Evolutionary conservation across 129 eudicot genomes (phyloP), one percentile per base, ranked within the genome.

Genomic region (Artemisia argyi): DNA sequence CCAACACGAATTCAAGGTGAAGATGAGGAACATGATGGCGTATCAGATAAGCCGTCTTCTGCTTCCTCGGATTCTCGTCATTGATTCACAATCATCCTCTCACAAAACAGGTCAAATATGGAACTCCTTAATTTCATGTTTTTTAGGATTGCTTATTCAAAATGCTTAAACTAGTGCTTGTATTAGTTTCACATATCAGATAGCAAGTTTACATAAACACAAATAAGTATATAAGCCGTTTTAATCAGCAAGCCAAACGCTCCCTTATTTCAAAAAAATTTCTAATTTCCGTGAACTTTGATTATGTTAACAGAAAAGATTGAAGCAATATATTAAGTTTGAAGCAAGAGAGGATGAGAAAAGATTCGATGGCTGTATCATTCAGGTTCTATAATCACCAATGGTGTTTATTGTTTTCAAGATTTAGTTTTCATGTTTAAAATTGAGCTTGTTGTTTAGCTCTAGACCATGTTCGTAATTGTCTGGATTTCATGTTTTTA

Each of bases 61-160:
- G 96, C 90, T 65, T 90, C 99, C 93, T 95, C 99, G 11, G 96
- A 89, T 76, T 95, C 99, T 68, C 97, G 83, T 90, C 97, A 91
- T 82, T 95, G 91, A 90, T 53, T 64, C 39, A 32, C 57, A 68
- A 68, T 79, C 54, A n/a, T 47, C 79, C 61, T 73, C 82, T 60
- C 20, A 46, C 60, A 65, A 32, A 53, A 24, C 69, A 86, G 96
- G 97, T 83, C 57, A 51, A 74, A 48, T 50, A 32, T 14, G 72
- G 28, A 44, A 47, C 47, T 10, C 52, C 35, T n/a, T 1, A 61
- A 11, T 54, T 39, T 70, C 16, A 12, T 17, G 54, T 78, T 59
- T 26, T 14, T 66, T 6, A 56, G 56, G 14, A 16, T 16, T 11
- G 11, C 28, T 57, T 19, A 57, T 39, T 39, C 9, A 39, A 39